These are phyloP conservation scores for Hordeum pubiflorum DNA, from an alignment of 202 grass and related monocot species.

Conservation along the genomic window DNA sequence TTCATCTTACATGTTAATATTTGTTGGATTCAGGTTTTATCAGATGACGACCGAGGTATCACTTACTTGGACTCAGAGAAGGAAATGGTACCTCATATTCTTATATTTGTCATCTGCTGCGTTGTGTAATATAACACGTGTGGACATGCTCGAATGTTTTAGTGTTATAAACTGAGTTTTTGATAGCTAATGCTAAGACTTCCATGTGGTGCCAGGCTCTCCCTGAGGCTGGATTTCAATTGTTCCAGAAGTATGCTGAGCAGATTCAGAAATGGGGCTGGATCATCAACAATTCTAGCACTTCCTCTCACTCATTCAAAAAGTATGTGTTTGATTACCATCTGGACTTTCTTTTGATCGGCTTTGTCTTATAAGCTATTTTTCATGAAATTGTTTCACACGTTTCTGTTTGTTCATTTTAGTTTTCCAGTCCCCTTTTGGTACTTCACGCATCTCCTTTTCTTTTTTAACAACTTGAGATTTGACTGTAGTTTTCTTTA, in stretches of 20 bases:
- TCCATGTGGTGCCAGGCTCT: constrained; percentile 50
- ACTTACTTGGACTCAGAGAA: constrained; percentile 70
- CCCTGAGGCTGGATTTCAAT: constrained; percentile 84
- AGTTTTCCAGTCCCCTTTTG: background rate
- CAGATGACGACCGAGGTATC: constrained; percentile 54
- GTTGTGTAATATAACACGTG: constrained; percentile 3
- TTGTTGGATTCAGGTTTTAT: constrained; percentile 53
- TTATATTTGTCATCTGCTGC: constrained; percentile 24
- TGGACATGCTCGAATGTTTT: background rate
- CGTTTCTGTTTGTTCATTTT: background rate
- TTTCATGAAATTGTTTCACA: background rate
- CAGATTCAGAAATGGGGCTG: constrained; percentile 94
- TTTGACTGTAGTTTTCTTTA: background rate
- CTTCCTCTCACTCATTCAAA: constrained; percentile 58
- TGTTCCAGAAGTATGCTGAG: constrained; percentile 71
- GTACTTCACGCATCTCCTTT: background rate
- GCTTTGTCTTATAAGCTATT: background rate
- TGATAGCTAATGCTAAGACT: background rate
- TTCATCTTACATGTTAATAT: constrained; percentile 17
- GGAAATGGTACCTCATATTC: constrained; percentile 54
- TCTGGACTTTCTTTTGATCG: background rate
- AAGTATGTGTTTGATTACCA: constrained; percentile 48
- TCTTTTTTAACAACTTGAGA: background rate
- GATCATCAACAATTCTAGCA: constrained; percentile 46
- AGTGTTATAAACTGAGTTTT: background rate